A percentile compares a stretch with the other conserved stretches of the same genome.
phyloP scores from a whole-genome alignment of 129 eudicot genomes.

The Helichrysum umbraculigerum region DNA sequence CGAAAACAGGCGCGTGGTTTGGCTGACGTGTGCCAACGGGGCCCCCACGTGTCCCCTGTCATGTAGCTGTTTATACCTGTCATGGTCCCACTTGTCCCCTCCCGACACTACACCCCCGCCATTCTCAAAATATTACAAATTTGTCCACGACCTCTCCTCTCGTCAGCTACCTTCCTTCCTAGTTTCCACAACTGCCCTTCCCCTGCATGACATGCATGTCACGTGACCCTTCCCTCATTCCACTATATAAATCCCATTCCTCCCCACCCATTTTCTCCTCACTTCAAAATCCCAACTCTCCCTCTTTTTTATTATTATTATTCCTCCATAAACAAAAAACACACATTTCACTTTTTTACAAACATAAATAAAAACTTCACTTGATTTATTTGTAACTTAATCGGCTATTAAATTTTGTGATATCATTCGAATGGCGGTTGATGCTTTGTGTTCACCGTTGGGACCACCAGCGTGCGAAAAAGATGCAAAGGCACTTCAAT shows the following conservation, averaged over 20 bases:
- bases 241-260: slow-evolving; percentile 33
- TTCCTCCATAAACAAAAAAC: not conserved
- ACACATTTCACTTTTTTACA: not conserved
- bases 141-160: slow-evolving; percentile 36
- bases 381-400: not conserved
- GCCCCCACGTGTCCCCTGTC: slow-evolving; percentile 41
- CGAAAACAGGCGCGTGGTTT: slow-evolving; percentile 47
- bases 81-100: slow-evolving; percentile 52
- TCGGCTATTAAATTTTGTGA: no score
- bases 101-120: slow-evolving; percentile 12
- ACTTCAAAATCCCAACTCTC: slow-evolving; percentile 8
- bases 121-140: slow-evolving; percentile 28
- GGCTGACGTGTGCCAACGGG: slow-evolving; percentile 38
- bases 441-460: slow-evolving; percentile 70
- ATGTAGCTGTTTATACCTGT: slow-evolving; percentile 20
- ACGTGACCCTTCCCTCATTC: slow-evolving; percentile 37
- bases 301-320: not conserved
- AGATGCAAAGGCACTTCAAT: slow-evolving; percentile 81
- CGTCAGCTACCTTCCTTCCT: slow-evolving; percentile 39
- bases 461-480: slow-evolving; percentile 88
- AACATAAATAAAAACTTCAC: slow-evolving; percentile 2
- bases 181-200: slow-evolving; percentile 26
- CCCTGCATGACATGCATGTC: slow-evolving; percentile 40
- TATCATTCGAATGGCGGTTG: slow-evolving; percentile 77
- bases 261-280: slow-evolving; percentile 22